Evolutionary conservation across 106 monocot species (phyloP).

Genomic region (Dactylorhiza incarnata): DNA sequence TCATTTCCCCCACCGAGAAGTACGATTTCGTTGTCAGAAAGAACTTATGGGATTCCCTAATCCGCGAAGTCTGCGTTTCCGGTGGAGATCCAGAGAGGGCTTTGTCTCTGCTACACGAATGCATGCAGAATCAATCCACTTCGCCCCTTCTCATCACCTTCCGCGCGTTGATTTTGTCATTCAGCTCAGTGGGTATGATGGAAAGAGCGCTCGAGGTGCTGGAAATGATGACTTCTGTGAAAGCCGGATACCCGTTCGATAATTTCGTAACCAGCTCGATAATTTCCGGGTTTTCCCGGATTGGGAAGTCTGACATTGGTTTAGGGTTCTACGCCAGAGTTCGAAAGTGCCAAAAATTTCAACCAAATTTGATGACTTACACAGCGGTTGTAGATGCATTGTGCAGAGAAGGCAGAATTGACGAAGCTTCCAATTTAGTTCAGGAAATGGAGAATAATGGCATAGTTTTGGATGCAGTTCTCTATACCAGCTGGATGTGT

Average conservation of each 20-base stretch:
- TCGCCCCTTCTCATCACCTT: slow-evolving; percentile 29
- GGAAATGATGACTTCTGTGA: slow-evolving; percentile 32
- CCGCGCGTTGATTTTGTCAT: slow-evolving; percentile 25
- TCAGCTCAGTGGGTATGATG: slow-evolving; percentile 34
- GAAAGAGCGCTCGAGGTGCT: slow-evolving; percentile 55
- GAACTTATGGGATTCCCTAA: slow-evolving; percentile 36
- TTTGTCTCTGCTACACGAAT: slow-evolving; percentile 38
- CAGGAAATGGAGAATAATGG: slow-evolving; percentile 36
- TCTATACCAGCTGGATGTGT: slow-evolving; percentile 42
- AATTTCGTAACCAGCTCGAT: slow-evolving; percentile 50
- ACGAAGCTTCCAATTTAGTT: slow-evolving; percentile 43
- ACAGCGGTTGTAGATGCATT: slow-evolving; percentile 55
- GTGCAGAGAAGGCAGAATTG: slow-evolving; percentile 30
- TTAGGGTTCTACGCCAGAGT: slow-evolving; percentile 36
- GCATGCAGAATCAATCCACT: slow-evolving; percentile 23
- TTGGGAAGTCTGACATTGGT: slow-evolving; percentile 35
- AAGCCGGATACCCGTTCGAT: slow-evolving; percentile 26
- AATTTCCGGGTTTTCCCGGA: slow-evolving; percentile 48
- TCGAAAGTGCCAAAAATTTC: slow-evolving; percentile 20
- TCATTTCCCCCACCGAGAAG: slow-evolving; percentile 16
- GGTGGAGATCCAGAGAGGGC: slow-evolving; percentile 42
- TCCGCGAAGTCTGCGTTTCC: slow-evolving; percentile 35
- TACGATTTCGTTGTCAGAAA: slow-evolving; percentile 18
- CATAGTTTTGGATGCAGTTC: slow-evolving; percentile 36
- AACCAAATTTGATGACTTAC: slow-evolving; percentile 42